Evolutionary conservation across 257 asterid genomes (phyloP).

Genomic region (Leonotis leonurus): DNA sequence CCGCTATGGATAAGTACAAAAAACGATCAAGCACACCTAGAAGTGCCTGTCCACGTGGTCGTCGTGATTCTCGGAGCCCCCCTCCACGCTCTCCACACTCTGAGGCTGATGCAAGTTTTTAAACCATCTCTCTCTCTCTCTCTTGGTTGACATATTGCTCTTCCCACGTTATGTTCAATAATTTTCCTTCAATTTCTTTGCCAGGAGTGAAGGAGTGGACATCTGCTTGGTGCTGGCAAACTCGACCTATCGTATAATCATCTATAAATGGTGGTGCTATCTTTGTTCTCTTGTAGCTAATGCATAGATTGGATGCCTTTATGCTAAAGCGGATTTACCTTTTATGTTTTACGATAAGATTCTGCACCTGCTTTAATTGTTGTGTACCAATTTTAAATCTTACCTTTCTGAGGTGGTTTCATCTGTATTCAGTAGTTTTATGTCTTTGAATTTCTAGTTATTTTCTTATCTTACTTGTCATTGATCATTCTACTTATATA

Average conservation of each 20-base stretch:
- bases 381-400: conserved; percentile 8
- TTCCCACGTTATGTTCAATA: background rate
- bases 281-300: conserved; percentile 26
- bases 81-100: conserved; percentile 46
- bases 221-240: conserved; percentile 16
- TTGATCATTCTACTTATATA: conserved; percentile 31
- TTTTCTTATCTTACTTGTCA: background rate
- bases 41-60: conserved; percentile 36
- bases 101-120: conserved; percentile 65
- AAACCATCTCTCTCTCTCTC: background rate
- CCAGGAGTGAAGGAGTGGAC: conserved; percentile 32
- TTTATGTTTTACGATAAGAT: conserved; percentile 16
- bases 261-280: conserved; percentile 39
- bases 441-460: background rate
- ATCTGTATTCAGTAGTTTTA: background rate
- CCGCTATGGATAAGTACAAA: conserved; percentile 33
- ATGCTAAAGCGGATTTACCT: conserved; percentile 30
- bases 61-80: background rate
- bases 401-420: background rate
- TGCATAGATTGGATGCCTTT: conserved; percentile 44
- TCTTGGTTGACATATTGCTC: background rate
- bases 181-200: background rate
- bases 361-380: conserved; percentile 24
- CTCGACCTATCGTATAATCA: conserved; percentile 26
- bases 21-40: conserved; percentile 50